These are phyloP conservation scores for Cicer chorassanicum DNA, from an alignment of 306 rosid genomes.

Conservation along the genomic window DNA sequence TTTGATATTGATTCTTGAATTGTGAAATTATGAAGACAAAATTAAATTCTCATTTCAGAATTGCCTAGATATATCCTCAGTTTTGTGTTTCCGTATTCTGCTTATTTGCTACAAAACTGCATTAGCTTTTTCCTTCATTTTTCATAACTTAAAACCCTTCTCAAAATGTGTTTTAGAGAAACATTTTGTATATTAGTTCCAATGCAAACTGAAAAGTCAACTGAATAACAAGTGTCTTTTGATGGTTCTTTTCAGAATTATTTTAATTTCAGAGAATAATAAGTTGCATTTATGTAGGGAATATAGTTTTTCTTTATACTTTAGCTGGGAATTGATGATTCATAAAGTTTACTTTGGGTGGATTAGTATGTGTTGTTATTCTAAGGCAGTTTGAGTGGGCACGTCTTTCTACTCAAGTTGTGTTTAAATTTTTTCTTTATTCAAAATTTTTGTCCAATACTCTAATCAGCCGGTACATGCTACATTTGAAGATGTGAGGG, in stretches of 20 bases:
- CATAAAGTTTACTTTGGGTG: conserved; percentile 16
- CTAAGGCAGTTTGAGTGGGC: not conserved
- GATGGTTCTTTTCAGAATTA: conserved; percentile 18
- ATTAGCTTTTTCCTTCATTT: not conserved
- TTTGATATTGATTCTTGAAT: conserved; percentile 39
- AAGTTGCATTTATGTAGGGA: conserved; percentile 25
- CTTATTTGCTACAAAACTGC: not conserved
- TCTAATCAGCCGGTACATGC: too few relatives aligned
- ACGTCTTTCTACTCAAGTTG: not conserved
- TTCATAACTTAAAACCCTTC: conserved; percentile 29
- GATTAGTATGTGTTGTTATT: conserved; percentile 13
- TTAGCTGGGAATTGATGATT: conserved; percentile 11
- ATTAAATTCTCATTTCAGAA: not conserved
- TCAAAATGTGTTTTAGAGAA: conserved; percentile 24
- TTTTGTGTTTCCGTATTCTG: conserved; percentile 11
- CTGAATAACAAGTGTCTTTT: conserved; percentile 11
- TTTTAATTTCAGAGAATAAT: conserved; percentile 18
- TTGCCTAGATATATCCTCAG: conserved; percentile 2
- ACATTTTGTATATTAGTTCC: conserved; percentile 20
- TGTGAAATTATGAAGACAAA: conserved; percentile 15
- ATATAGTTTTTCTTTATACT: conserved; percentile 4
- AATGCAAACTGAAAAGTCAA: conserved; percentile 14
- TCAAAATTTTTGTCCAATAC: not conserved
- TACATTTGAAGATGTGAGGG: too few relatives aligned
- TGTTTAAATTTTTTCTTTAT: not conserved